These are phyloP conservation scores for Ustilago bromivora DNA, from an alignment of 1,284 basidiomycete genomes.

Conservation along the genomic window DNA sequence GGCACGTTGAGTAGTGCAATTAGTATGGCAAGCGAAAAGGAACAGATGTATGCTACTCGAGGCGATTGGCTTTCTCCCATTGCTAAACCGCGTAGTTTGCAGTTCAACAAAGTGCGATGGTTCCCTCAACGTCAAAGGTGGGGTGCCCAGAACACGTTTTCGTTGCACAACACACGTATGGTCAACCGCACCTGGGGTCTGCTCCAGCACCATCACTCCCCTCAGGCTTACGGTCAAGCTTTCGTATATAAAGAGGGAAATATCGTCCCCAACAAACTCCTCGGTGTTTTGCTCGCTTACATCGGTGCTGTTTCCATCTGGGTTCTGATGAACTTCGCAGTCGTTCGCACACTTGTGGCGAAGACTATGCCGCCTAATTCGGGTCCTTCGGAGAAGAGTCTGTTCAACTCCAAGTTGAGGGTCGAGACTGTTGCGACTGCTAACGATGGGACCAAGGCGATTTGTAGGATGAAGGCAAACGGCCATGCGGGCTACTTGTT, in stretches of 20 bases:
- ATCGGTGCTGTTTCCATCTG: constrained; percentile 69
- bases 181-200: constrained; percentile 85
- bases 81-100: constrained; percentile 64
- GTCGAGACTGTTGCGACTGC: constrained; percentile 70
- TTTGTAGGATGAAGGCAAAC: constrained; percentile 76
- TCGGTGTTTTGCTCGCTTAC: constrained; percentile 72
- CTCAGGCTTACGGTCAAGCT: constrained; percentile 69
- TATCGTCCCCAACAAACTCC: constrained; percentile 71
- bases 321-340: constrained; percentile 29
- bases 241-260: constrained; percentile 83
- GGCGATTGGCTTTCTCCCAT: constrained; percentile 45
- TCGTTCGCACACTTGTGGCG: constrained; percentile 13
- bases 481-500: constrained; percentile 85
- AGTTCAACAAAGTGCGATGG: constrained; percentile 73
- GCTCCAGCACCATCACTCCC: constrained; percentile 71
- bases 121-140: constrained; percentile 72
- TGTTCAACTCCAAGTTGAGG: constrained; percentile 14
- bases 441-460: constrained; percentile 72
- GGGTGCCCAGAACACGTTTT: constrained; percentile 78
- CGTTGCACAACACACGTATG: constrained; percentile 75
- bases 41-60: constrained; percentile 24
- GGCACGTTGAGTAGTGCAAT: constrained; percentile 78
- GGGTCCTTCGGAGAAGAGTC: constrained; percentile 26
- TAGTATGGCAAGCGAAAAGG: constrained; percentile 59
- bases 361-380: constrained; percentile 32